These are phyloP conservation scores for Epichloe elymi DNA, from an alignment of 2,329 filamentous ascomycete species.

Conservation along the genomic window DNA sequence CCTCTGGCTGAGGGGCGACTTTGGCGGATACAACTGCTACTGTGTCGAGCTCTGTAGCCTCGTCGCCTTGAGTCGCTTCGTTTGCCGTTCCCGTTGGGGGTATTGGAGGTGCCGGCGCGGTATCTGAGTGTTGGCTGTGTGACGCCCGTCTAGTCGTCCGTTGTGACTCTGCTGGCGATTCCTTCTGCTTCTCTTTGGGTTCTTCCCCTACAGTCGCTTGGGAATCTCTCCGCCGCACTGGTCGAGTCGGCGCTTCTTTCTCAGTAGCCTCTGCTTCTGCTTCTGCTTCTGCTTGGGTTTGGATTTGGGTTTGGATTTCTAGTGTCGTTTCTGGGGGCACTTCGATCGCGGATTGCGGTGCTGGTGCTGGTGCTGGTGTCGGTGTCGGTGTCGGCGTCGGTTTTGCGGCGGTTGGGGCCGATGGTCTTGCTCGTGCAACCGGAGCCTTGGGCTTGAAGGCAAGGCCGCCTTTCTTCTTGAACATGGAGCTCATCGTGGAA, in stretches of 20 bases:
- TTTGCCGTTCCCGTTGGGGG: neutral
- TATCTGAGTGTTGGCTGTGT: constrained; percentile 2
- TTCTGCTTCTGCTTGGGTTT: no score
- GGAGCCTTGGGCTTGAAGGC: constrained; percentile 61
- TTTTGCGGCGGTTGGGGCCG: constrained; percentile 4
- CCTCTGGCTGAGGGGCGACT: neutral
- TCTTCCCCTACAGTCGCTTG: neutral
- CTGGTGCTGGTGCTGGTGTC: neutral
- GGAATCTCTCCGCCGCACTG: neutral
- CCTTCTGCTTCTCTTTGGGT: neutral
- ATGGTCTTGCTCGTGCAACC: constrained; percentile 26
- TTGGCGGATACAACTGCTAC: neutral
- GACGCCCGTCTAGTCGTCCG: constrained; percentile 1
- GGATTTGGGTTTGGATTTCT: neutral
- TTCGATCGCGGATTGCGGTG: constrained; percentile 3
- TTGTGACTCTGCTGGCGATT: neutral
- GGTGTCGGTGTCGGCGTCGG: neutral
- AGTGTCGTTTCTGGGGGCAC: neutral
- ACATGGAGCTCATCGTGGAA: constrained; percentile 48
- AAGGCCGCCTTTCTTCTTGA: constrained; percentile 50
- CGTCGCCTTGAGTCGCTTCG: neutral
- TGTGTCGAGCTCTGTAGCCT: neutral
- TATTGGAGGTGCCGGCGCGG: neutral
- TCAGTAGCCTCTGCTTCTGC: neutral
- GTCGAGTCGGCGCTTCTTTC: neutral